Conservation (phyloP, 169 alveolate genomes). For the Amoebophrya sp. region DNA sequence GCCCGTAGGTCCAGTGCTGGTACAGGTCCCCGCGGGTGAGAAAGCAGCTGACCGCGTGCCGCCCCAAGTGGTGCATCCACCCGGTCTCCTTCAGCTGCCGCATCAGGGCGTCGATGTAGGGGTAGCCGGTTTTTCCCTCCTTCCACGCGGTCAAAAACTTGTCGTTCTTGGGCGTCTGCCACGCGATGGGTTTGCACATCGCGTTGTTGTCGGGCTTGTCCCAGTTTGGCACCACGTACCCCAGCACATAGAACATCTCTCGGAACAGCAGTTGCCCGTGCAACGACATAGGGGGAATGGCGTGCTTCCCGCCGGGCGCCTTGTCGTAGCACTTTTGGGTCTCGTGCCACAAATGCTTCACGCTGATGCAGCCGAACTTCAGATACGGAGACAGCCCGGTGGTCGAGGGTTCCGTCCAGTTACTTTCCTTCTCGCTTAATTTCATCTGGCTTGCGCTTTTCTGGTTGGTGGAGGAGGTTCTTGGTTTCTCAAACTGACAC, state of each 20-base stretch:
- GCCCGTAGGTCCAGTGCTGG: constrained; percentile 44
- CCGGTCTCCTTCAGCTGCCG: constrained; percentile 52
- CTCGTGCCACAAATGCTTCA: not conserved
- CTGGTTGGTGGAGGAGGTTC: not conserved
- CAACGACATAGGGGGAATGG: not conserved
- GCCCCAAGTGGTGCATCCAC: constrained; percentile 53
- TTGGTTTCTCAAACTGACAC: not conserved
- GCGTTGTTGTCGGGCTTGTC: not conserved
- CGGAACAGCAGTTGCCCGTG: constrained; percentile 22
- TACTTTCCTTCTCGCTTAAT: not conserved
- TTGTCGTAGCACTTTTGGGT: not conserved
- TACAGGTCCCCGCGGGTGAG: constrained; percentile 46
- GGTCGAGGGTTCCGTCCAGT: not conserved
- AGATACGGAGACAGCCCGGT: not conserved
- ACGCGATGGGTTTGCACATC: constrained; percentile 17
- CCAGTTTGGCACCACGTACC: not conserved
- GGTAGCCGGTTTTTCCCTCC: constrained; percentile 54
- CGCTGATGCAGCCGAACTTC: not conserved
- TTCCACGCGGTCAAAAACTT: constrained; percentile 40
- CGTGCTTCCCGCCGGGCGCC: not conserved
- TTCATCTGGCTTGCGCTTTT: not conserved
- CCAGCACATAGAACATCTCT: not conserved
- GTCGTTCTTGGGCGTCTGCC: not conserved
- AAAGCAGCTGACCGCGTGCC: constrained; percentile 52
- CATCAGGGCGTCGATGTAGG: constrained; percentile 53